Conservation (phyloP, 768 basidiomycete species). For the Cystobasidium tubakii region DNA sequence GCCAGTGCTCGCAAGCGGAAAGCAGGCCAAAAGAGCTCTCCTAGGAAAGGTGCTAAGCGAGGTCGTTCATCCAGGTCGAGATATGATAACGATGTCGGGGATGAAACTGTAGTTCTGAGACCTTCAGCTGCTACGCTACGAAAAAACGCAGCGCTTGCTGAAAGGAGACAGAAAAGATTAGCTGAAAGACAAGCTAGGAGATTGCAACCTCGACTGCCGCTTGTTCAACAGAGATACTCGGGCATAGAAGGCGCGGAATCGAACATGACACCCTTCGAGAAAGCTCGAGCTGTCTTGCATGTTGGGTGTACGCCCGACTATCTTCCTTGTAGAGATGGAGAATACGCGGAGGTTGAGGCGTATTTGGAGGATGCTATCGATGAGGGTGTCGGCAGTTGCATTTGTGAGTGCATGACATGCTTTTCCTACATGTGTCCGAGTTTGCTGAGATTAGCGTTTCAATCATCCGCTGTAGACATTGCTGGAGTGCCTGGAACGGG, state of each 20-base stretch:
- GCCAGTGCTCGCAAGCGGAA: conserved; percentile 31
- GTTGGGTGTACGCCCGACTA: conserved; percentile 86
- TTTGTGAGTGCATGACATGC: conserved; percentile 58
- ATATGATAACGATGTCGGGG: not conserved
- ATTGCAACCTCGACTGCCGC: conserved; percentile 5
- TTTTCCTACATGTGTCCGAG: too few relatives aligned
- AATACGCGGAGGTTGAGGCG: conserved; percentile 68
- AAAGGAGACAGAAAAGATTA: not conserved
- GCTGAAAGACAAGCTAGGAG: conserved; percentile 22
- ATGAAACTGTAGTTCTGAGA: not conserved
- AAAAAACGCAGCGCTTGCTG: conserved; percentile 22
- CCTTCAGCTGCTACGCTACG: conserved; percentile 29
- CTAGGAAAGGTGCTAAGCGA: not conserved
- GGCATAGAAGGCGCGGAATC: not conserved
- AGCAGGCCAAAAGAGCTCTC: conserved; percentile 6
- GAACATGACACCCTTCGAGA: conserved; percentile 36
- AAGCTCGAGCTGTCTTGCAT: conserved; percentile 58
- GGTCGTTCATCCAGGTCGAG: not conserved
- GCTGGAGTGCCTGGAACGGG: conserved; percentile 98
- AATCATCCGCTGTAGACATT: conserved; percentile 84
- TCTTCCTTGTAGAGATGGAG: conserved; percentile 79
- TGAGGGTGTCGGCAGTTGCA: conserved; percentile 87
- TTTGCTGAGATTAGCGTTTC: too few relatives aligned
- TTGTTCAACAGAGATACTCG: conserved; percentile 17
- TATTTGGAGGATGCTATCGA: conserved; percentile 79